Percentiles rank a stretch among this genome's conserved stretches.
Conservation (phyloP, 2,329 filamentous ascomycete genomes). For the Tolypocladium amazonense region DNA sequence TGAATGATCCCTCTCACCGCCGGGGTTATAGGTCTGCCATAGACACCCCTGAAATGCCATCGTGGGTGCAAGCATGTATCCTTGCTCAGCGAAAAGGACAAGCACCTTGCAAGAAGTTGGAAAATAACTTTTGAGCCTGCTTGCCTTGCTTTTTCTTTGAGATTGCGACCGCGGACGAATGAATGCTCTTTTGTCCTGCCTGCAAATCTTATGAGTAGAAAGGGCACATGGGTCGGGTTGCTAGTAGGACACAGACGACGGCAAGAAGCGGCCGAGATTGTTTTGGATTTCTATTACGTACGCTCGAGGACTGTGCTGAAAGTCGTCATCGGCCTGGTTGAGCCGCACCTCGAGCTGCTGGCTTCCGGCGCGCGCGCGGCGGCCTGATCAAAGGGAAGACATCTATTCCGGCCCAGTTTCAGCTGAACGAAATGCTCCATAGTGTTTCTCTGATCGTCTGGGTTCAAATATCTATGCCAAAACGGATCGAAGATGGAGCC, state of each 20-base stretch:
- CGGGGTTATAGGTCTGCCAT: neutral
- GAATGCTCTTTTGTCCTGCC: neutral
- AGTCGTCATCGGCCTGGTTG: neutral
- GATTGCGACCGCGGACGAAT: neutral
- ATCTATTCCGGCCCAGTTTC: neutral
- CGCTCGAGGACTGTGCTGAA: neutral
- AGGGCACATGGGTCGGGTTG: neutral
- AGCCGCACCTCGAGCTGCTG: neutral
- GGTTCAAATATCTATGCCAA: neutral
- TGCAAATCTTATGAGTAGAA: neutral
- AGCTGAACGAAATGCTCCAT: neutral
- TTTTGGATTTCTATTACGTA: neutral
- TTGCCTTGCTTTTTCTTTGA: no score
- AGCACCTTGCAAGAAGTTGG: neutral
- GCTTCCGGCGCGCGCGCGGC: no score
- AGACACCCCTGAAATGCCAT: neutral
- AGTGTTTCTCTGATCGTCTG: neutral
- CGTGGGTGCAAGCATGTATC: neutral
- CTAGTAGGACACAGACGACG: neutral
- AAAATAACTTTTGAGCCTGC: no score
- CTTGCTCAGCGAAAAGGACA: neutral
- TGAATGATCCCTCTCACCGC: neutral
- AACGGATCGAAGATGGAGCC: neutral
- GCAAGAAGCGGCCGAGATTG: neutral
- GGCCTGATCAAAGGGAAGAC: neutral